phyloP scores from a whole-genome alignment of 2,329 filamentous ascomycete species.

The Colletotrichum phormii region DNA sequence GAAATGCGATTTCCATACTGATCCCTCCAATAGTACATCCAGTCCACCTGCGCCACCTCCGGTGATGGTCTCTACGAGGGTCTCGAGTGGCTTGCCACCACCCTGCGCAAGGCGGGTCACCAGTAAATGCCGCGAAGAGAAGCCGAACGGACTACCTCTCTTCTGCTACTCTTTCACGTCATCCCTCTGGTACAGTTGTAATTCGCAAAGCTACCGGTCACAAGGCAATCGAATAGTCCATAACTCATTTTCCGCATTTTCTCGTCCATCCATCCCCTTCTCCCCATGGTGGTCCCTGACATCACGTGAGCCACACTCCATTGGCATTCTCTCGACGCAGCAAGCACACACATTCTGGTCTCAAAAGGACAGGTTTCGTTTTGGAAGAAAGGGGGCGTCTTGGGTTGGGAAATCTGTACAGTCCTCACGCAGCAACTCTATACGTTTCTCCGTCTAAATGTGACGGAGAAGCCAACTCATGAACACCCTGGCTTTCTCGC shows the following conservation, averaged over 20 bases:
- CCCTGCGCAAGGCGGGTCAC: slow-evolving; percentile 80
- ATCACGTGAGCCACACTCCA: slow-evolving; percentile 36
- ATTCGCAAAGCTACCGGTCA: slow-evolving; percentile 66
- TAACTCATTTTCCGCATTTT: slow-evolving; percentile 50
- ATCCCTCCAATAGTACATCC: slow-evolving; percentile 81
- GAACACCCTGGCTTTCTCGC: slow-evolving; percentile 32
- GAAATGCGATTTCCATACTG: slow-evolving; percentile 26
- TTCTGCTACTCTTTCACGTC: slow-evolving; percentile 54
- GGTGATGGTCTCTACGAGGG: slow-evolving; percentile 99
- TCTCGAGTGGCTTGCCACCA: slow-evolving; percentile 91
- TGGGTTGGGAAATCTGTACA: slow-evolving; percentile 50
- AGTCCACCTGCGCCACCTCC: slow-evolving; percentile 98
- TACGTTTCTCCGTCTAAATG: slow-evolving; percentile 34
- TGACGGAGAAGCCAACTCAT: slow-evolving; percentile 33
- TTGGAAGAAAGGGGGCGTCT: slow-evolving; percentile 46
- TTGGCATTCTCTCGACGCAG: slow-evolving; percentile 36
- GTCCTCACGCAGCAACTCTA: slow-evolving; percentile 39
- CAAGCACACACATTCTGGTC: slow-evolving; percentile 37
- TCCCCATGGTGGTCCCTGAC: slow-evolving; percentile 37
- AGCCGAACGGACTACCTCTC: slow-evolving; percentile 45
- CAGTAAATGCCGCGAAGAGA: slow-evolving; percentile 61
- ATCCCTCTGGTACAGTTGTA: slow-evolving; percentile 67
- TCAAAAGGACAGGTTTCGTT: slow-evolving; percentile 45
- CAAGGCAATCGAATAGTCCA: slow-evolving; percentile 67
- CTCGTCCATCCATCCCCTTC: slow-evolving; percentile 33